These are phyloP conservation scores for Musa itinerans DNA, from an alignment of 176 grass and related monocot genomes.

Conservation along the genomic window DNA sequence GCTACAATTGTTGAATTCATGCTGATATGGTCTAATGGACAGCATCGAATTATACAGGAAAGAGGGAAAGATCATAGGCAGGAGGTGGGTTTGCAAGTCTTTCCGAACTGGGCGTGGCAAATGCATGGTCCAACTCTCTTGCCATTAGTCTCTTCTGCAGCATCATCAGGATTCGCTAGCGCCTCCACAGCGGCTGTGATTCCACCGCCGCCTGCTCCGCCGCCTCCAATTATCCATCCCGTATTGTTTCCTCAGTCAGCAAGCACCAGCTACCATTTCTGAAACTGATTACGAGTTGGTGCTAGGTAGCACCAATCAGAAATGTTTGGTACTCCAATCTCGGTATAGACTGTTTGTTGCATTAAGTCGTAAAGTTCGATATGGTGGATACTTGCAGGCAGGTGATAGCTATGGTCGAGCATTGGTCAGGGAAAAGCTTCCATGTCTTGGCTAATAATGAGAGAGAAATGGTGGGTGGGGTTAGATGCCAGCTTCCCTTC, in stretches of 20 bases:
- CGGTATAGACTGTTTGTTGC: too few relatives aligned
- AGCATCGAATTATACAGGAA: constrained; percentile 39
- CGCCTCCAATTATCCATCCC: not conserved
- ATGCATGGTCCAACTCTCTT: constrained; percentile 34
- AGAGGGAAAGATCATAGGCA: constrained; percentile 39
- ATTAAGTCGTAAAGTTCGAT: too few relatives aligned
- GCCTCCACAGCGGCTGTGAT: not conserved
- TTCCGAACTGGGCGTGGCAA: constrained; percentile 56
- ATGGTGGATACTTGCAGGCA: too few relatives aligned
- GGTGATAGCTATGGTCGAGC: too few relatives aligned
- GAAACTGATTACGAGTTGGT: not conserved
- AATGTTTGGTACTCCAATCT: too few relatives aligned
- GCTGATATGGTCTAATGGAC: not conserved
- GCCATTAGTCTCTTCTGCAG: constrained; percentile 70
- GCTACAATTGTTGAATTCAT: not conserved
- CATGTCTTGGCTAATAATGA: too few relatives aligned
- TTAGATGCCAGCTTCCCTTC: too few relatives aligned
- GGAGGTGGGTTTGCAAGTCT: constrained; percentile 25
- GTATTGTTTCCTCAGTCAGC: constrained; percentile 4
- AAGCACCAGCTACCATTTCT: not conserved
- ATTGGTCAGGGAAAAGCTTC: too few relatives aligned
- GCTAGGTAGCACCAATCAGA: too few relatives aligned
- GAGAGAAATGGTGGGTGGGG: too few relatives aligned
- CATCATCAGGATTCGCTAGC: constrained; percentile 99
- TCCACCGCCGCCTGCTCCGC: constrained; percentile 13